A percentile compares a stretch with the other conserved stretches of the same genome.
phyloP scores from a whole-genome alignment of 148 eudicot species.

The Limonium bicolor region DNA sequence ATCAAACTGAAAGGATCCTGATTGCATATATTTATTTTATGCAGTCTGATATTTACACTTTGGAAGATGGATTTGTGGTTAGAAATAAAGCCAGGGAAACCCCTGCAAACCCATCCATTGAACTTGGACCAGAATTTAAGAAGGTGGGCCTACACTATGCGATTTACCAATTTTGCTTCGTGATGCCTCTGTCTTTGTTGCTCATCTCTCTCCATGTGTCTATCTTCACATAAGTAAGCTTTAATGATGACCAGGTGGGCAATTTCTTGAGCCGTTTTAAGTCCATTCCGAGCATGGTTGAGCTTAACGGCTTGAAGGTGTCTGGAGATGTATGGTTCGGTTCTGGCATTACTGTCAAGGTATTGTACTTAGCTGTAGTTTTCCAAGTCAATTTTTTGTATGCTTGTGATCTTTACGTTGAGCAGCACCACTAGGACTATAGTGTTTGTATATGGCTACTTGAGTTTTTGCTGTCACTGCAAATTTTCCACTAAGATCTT shows the following conservation, averaged over 20 bases:
- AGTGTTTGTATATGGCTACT: no score
- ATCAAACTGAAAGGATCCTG: no score
- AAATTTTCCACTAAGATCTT: no score
- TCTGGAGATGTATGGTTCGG: slow-evolving; percentile 85
- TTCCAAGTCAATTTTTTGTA: no score
- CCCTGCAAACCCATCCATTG: slow-evolving; percentile 82
- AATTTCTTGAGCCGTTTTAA: slow-evolving; percentile 76
- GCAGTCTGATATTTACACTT: slow-evolving; percentile 94
- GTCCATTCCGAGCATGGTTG: slow-evolving; percentile 82
- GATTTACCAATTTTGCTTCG: neutral
- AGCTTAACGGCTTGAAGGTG: slow-evolving; percentile 82
- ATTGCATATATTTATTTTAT: slow-evolving; percentile 5
- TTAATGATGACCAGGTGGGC: slow-evolving; percentile 37
- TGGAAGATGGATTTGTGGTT: slow-evolving; percentile 54
- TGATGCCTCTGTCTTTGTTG: no score
- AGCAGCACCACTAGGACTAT: no score
- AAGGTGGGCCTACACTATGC: slow-evolving; percentile 30
- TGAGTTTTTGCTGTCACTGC: no score
- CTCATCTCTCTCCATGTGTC: no score
- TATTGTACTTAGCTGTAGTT: no score
- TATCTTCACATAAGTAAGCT: neutral
- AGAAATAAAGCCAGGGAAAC: slow-evolving; percentile 61
- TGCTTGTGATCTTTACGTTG: no score
- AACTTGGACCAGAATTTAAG: slow-evolving; percentile 85
- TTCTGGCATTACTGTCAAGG: slow-evolving; percentile 55